phyloP scores from a whole-genome alignment of 2,329 filamentous ascomycete genomes.

The Aspergillus tanneri region DNA sequence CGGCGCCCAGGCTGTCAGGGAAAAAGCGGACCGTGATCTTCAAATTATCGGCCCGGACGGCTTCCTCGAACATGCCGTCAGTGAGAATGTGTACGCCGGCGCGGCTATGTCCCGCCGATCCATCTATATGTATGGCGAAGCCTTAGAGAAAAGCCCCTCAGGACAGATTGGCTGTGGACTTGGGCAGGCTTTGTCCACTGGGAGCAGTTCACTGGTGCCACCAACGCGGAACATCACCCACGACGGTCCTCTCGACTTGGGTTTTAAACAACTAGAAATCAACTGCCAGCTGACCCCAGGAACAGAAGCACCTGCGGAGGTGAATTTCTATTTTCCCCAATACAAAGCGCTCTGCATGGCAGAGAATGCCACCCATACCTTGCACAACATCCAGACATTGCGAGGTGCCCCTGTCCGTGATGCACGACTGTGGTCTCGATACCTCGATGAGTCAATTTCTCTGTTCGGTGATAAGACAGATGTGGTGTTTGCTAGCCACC shows the following conservation, averaged over 20 bases:
- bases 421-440: slow-evolving; percentile 39
- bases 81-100: slow-evolving; percentile 43
- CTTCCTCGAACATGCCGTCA: slow-evolving; percentile 41
- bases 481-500: slow-evolving; percentile 39
- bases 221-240: slow-evolving; percentile 36
- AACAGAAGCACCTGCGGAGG: slow-evolving; percentile 45
- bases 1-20: slow-evolving; percentile 23
- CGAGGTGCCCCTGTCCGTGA: slow-evolving; percentile 45
- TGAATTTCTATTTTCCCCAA: slow-evolving; percentile 44
- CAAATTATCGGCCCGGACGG: slow-evolving; percentile 38
- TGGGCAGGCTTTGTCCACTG: slow-evolving; percentile 31
- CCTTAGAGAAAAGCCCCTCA: slow-evolving; percentile 25
- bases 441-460: slow-evolving; percentile 36
- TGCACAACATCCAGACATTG: slow-evolving; percentile 46
- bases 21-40: slow-evolving; percentile 1
- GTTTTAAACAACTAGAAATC: too few species aligned
- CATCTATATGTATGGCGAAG: slow-evolving; percentile 44
- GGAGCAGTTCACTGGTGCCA: slow-evolving; percentile 35
- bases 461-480: slow-evolving; percentile 33
- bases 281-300: slow-evolving; percentile 44
- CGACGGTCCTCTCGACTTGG: too few species aligned
- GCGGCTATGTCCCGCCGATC: slow-evolving; percentile 40
- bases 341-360: slow-evolving; percentile 39
- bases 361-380: slow-evolving; percentile 40
- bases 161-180: slow-evolving; percentile 43